These are phyloP conservation scores for Moricandia arvensis DNA, from an alignment of 345 rosid genomes.

Conservation along the genomic window DNA sequence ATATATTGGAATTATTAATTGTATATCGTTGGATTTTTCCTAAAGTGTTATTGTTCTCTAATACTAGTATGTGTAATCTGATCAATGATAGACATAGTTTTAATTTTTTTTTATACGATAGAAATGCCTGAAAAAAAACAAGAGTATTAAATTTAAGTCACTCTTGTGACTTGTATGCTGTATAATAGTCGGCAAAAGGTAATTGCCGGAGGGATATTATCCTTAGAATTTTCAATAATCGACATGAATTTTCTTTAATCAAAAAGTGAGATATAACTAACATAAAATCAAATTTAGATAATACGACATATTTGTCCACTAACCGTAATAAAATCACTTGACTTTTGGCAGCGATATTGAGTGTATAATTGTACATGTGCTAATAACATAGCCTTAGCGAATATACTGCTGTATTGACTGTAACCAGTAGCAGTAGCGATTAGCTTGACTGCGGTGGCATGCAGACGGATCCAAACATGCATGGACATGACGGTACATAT, in stretches of 20 bases:
- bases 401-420: background rate
- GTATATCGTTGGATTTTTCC: too few relatives aligned
- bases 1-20: too few relatives aligned
- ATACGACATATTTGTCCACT: too few relatives aligned
- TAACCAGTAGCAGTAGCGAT: background rate
- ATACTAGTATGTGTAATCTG: background rate
- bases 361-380: too few relatives aligned
- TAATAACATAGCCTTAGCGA: too few relatives aligned
- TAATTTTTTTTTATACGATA: background rate
- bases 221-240: background rate
- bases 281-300: too few relatives aligned
- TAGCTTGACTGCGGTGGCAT: background rate
- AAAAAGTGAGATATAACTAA: background rate
- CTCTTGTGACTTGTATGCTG: background rate
- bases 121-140: background rate
- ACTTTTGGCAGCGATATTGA: too few relatives aligned
- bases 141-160: background rate
- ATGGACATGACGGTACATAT: background rate
- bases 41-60: too few relatives aligned
- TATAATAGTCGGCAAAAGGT: background rate
- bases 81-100: background rate
- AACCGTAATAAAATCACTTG: too few relatives aligned
- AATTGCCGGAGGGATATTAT: background rate
- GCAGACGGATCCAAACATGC: slow-evolving; percentile 3
- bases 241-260: background rate